Conservation (phyloP, 352 stramenopile genomes). For the Phytophthora hybrid region DNA sequence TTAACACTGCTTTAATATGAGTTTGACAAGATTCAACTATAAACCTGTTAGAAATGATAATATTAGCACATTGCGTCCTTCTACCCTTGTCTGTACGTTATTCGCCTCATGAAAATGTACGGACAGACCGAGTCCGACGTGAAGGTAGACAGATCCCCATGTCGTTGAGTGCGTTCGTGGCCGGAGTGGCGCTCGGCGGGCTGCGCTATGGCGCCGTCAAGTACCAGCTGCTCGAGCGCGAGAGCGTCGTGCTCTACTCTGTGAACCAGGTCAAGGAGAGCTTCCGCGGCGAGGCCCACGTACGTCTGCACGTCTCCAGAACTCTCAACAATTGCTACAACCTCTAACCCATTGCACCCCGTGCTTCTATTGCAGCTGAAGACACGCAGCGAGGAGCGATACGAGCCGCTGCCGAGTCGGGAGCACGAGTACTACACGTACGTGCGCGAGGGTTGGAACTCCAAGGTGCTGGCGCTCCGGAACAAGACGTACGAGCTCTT, state of each 20-base stretch:
- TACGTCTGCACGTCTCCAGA: conserved; percentile 13
- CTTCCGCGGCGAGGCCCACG: conserved; percentile 48
- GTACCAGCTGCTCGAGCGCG: conserved; percentile 75
- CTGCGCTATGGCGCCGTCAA: conserved; percentile 74
- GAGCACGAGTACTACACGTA: conserved; percentile 89
- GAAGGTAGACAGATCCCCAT: conserved; percentile 42
- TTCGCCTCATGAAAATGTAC: neutral
- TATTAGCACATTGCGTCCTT: too few relatives aligned
- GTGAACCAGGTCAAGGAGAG: conserved; percentile 66
- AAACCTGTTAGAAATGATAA: too few relatives aligned
- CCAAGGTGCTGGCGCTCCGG: conserved; percentile 68
- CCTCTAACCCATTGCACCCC: too few relatives aligned
- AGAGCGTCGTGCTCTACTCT: conserved; percentile 78
- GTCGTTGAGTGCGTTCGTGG: conserved; percentile 77
- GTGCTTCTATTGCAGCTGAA: conserved; percentile 23
- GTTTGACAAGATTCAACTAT: too few relatives aligned
- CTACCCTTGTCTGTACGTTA: too few relatives aligned
- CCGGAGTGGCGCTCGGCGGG: conserved; percentile 66
- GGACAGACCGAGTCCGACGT: conserved; percentile 14
- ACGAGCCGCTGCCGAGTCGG: conserved; percentile 67
- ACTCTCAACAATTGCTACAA: neutral
- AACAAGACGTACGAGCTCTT: conserved; percentile 67
- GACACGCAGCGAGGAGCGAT: conserved; percentile 53
- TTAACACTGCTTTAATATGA: neutral
- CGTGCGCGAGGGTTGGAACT: conserved; percentile 77